A percentile compares a stretch with the other conserved stretches of the same genome.
Evolutionary conservation across 2,329 filamentous ascomycete genomes (phyloP).

Genomic region (Talaromyces sp.): DNA sequence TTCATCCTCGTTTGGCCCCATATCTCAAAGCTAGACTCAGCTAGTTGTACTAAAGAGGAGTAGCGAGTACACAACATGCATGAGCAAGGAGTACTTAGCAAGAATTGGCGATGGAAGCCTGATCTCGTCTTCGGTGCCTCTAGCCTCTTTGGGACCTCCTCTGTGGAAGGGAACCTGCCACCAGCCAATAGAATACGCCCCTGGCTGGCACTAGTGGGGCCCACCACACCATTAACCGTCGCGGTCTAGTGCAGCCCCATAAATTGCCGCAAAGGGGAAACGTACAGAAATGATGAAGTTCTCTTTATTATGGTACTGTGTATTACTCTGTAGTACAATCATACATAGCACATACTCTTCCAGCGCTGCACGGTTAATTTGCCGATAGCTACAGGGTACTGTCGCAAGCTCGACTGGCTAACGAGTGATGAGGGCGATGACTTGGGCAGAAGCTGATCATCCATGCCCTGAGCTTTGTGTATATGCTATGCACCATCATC

Average conservation of each 20-base stretch:
- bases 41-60: too few relatives aligned
- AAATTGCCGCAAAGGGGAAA: conserved; percentile 3
- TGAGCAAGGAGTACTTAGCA: background rate
- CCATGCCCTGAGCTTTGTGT: too few relatives aligned
- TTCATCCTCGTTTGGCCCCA: conserved; percentile 4
- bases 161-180: too few relatives aligned
- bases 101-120: background rate
- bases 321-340: too few relatives aligned
- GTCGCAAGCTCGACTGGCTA: too few relatives aligned
- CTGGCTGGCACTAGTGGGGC: background rate
- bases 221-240: background rate
- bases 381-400: too few relatives aligned
- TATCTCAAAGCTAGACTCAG: background rate
- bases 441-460: too few relatives aligned
- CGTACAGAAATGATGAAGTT: background rate
- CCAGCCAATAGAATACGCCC: background rate
- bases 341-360: too few relatives aligned
- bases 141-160: background rate
- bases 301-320: too few relatives aligned
- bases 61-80: background rate
- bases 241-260: background rate
- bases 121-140: background rate
- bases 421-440: too few relatives aligned
- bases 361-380: too few relatives aligned
- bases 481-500: background rate